These are phyloP conservation scores for Cyclotella cryptica DNA, from an alignment of 108 stramenopile genomes.

Conservation along the genomic window DNA sequence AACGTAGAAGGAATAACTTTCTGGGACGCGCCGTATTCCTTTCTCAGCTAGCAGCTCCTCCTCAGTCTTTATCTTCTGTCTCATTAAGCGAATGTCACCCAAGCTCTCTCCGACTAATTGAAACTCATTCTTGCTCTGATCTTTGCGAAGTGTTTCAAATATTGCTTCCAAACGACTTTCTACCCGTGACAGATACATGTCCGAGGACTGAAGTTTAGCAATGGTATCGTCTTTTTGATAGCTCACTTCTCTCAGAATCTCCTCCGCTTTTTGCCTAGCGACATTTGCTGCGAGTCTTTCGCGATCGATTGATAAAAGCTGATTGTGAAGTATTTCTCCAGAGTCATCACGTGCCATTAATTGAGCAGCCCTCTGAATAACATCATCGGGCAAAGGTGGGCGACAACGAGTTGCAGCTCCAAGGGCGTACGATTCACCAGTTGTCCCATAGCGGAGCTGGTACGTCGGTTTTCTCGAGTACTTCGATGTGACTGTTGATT, in stretches of 20 bases:
- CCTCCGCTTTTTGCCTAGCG: conserved; percentile 38
- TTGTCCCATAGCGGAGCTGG: conserved; percentile 71
- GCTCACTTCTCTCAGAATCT: conserved; percentile 32
- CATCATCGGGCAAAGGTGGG: conserved; percentile 67
- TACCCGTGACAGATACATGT: conserved; percentile 53
- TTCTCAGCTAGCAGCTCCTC: conserved; percentile 63
- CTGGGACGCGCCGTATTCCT: conserved; percentile 63
- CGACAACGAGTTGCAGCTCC: conserved; percentile 66
- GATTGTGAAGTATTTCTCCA: conserved; percentile 30
- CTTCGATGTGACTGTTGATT: neutral
- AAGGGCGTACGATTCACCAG: conserved; percentile 81
- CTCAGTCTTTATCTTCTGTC: conserved; percentile 56
- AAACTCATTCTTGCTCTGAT: conserved; percentile 27
- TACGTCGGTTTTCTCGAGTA: conserved; percentile 54
- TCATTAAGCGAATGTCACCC: conserved; percentile 54
- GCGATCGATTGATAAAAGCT: conserved; percentile 57
- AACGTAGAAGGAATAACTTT: conserved; percentile 47
- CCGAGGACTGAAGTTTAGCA: conserved; percentile 64
- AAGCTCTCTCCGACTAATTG: conserved; percentile 79
- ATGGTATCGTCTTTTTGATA: conserved; percentile 61
- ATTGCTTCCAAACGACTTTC: conserved; percentile 58
- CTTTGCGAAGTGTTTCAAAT: conserved; percentile 49
- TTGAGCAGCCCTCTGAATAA: conserved; percentile 67
- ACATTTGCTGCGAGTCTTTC: conserved; percentile 42
- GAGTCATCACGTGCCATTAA: conserved; percentile 49